These are phyloP conservation scores for Talaromyces proteolyticus DNA, from an alignment of 495 filamentous ascomycete genomes.

Conservation along the genomic window DNA sequence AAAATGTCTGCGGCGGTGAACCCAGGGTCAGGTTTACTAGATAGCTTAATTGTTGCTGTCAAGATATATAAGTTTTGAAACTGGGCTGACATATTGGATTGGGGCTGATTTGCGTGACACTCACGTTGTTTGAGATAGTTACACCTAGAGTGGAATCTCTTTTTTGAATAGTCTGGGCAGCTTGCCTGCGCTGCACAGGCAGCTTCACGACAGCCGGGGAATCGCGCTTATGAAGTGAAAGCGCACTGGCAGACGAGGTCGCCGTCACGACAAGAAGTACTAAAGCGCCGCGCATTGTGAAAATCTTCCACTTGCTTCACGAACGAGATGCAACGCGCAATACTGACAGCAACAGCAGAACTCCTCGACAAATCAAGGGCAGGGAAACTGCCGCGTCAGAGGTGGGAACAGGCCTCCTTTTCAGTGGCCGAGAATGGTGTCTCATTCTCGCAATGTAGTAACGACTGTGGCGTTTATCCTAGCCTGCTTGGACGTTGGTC, in stretches of 20 bases:
- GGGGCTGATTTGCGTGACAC: neutral
- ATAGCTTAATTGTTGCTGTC: slow-evolving; percentile 54
- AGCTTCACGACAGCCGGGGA: slow-evolving; percentile 41
- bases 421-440: too few species aligned
- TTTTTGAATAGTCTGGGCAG: slow-evolving; percentile 19
- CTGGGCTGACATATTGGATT: neutral
- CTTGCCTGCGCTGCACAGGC: slow-evolving; percentile 37
- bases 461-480: too few species aligned
- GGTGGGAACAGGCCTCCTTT: too few species aligned
- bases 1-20: slow-evolving; percentile 52
- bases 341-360: too few species aligned
- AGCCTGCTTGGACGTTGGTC: too few species aligned
- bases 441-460: too few species aligned
- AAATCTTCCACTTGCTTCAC: too few species aligned
- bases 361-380: too few species aligned
- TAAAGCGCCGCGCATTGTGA: neutral
- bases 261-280: slow-evolving; percentile 10
- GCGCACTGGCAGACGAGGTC: slow-evolving; percentile 14
- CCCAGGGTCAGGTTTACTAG: slow-evolving; percentile 63
- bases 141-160: slow-evolving; percentile 27
- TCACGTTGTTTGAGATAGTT: slow-evolving; percentile 12
- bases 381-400: too few species aligned
- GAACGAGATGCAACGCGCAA: too few species aligned
- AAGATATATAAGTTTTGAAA: slow-evolving; percentile 6
- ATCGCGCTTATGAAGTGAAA: slow-evolving; percentile 19